phyloP scores from a whole-genome alignment of 805 yeast species.

The Grigorovia jiainica region DNA sequence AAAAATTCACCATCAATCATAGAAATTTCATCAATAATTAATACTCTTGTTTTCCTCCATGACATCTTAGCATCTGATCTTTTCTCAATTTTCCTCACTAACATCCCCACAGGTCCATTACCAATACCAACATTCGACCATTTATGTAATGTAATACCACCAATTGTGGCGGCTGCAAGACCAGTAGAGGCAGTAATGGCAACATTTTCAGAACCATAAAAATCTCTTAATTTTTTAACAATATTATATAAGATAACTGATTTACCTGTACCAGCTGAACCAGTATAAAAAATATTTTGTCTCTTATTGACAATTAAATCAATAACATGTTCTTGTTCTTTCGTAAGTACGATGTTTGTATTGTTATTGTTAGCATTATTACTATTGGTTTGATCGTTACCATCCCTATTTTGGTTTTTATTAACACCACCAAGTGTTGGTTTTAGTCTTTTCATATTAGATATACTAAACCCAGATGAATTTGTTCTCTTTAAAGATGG shows the following conservation, averaged over 20 bases:
- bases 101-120: slow-evolving; percentile 35
- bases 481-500: slow-evolving; percentile 8
- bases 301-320: slow-evolving; percentile 42
- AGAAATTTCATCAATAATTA: slow-evolving; percentile 86
- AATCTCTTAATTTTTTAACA: slow-evolving; percentile 40
- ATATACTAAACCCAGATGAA: slow-evolving; percentile 13
- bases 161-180: slow-evolving; percentile 87
- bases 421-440: slow-evolving; percentile 4
- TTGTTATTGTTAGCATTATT: not conserved
- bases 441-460: slow-evolving; percentile 14
- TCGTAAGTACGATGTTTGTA: slow-evolving; percentile 18
- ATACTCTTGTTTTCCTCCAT: slow-evolving; percentile 62
- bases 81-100: slow-evolving; percentile 25
- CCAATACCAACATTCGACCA: slow-evolving; percentile 85
- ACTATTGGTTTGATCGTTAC: not conserved
- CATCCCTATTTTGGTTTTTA: not conserved
- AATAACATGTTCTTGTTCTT: slow-evolving; percentile 46
- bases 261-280: slow-evolving; percentile 85
- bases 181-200: slow-evolving; percentile 96
- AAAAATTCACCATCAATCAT: slow-evolving; percentile 81
- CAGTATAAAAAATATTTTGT: slow-evolving; percentile 61
- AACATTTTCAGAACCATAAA: slow-evolving; percentile 41
- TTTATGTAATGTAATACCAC: slow-evolving; percentile 80
- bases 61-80: slow-evolving; percentile 11
- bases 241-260: slow-evolving; percentile 59